Percentiles rank a stretch among this genome's conserved stretches.
Evolutionary conservation across 352 stramenopile genomes (phyloP).

Genomic region (Bremia lactucae): DNA sequence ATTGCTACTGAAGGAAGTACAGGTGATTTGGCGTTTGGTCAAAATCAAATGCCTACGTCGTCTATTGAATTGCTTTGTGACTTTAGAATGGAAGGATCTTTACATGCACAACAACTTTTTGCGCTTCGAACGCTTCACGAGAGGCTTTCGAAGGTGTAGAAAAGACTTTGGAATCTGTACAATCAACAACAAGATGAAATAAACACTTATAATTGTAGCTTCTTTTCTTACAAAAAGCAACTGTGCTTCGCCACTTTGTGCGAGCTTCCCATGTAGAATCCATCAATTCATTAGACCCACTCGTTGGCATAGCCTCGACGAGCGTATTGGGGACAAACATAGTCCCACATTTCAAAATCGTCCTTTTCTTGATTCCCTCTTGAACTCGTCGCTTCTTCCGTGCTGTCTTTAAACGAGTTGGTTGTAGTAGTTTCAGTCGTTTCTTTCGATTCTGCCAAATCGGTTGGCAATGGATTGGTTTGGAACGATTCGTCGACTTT

Average conservation of each 20-base stretch:
- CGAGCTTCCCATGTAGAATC: no score
- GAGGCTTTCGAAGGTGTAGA: no score
- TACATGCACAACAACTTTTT: slow-evolving; percentile 44
- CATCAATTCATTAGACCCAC: slow-evolving; percentile 45
- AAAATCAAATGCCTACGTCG: slow-evolving; percentile 13
- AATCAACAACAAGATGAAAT: no score
- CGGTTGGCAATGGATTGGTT: neutral
- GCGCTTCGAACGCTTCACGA: no score
- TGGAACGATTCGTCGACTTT: slow-evolving; percentile 3
- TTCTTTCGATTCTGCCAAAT: slow-evolving; percentile 1
- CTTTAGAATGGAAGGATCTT: slow-evolving; percentile 29
- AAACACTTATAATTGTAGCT: no score
- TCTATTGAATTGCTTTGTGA: slow-evolving; percentile 19
- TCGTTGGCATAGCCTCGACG: slow-evolving; percentile 31
- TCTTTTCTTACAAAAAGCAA: no score
- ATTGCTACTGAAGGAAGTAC: slow-evolving; percentile 4
- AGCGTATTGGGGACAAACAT: slow-evolving; percentile 36
- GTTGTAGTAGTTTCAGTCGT: slow-evolving; percentile 5
- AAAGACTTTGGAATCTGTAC: no score
- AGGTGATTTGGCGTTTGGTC: slow-evolving; percentile 15
- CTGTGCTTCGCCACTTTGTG: no score
- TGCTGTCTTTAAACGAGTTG: neutral
- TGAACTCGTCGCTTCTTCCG: neutral
- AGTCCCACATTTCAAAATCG: slow-evolving; percentile 52
- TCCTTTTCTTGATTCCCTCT: slow-evolving; percentile 4